Evolutionary conservation across 148 eudicot species (phyloP).

Genomic region (Rhododendron molle): DNA sequence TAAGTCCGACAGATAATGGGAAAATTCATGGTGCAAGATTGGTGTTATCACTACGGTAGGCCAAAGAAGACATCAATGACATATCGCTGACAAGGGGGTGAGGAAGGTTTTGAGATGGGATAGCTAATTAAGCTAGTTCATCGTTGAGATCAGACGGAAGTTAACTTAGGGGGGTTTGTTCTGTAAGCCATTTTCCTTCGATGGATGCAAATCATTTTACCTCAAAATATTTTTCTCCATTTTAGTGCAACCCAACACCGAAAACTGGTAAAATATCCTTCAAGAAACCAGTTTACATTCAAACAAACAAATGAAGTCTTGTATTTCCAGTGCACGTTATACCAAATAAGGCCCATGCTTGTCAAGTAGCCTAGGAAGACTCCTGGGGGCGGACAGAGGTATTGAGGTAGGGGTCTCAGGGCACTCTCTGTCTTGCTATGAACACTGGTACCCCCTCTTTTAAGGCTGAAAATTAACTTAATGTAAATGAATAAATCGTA

Average conservation of each 20-base stretch:
- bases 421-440: no score
- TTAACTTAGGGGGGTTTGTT: background rate
- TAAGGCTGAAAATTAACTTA: background rate
- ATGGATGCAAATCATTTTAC: background rate
- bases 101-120: no score
- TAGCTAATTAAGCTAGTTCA: no score
- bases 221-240: background rate
- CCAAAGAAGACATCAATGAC: no score
- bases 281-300: background rate
- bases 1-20: background rate
- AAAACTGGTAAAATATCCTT: background rate
- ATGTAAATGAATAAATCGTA: background rate
- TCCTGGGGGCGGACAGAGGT: background rate
- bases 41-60: background rate
- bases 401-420: background rate
- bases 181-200: background rate
- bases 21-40: background rate
- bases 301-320: background rate
- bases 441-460: no score
- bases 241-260: background rate
- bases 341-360: background rate
- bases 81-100: no score
- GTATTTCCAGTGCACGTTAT: background rate
- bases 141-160: background rate
- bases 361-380: background rate